Evolutionary conservation across 169 alveolate species (phyloP).

Genomic region (Perkinsus marinus): DNA sequence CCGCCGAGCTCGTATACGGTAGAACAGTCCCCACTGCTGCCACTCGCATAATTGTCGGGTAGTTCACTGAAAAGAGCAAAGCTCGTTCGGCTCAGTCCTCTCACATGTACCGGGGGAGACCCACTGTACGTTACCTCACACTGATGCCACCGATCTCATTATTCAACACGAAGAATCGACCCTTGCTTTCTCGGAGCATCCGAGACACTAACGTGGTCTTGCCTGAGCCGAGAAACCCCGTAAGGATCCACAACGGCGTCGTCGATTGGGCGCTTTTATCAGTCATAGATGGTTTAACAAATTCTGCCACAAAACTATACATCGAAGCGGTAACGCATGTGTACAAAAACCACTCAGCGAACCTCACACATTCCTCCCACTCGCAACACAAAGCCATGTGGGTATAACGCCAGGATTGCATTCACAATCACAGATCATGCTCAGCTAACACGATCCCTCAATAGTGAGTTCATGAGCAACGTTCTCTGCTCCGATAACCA

Average conservation of each 20-base stretch:
- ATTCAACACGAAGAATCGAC: neutral
- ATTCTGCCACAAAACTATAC: too few relatives aligned
- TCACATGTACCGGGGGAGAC: too few relatives aligned
- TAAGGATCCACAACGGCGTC: neutral
- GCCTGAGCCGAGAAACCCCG: neutral
- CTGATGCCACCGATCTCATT: neutral
- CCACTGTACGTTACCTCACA: neutral
- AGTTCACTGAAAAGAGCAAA: neutral
- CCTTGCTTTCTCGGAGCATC: neutral
- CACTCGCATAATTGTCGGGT: neutral
- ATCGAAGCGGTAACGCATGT: too few relatives aligned
- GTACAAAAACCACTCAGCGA: neutral
- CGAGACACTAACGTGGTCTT: neutral
- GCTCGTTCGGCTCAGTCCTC: neutral
- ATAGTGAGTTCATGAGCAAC: neutral
- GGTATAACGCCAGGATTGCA: neutral
- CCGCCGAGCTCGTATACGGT: neutral
- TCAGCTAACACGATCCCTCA: neutral
- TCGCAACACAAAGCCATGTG: neutral
- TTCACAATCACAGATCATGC: neutral
- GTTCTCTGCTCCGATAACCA: neutral
- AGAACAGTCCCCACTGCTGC: neutral
- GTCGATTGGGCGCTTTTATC: neutral
- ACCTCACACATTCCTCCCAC: neutral
- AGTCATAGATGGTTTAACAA: neutral